Conservation (phyloP, 2,329 filamentous ascomycete genomes). For the Tothia fuscella region DNA sequence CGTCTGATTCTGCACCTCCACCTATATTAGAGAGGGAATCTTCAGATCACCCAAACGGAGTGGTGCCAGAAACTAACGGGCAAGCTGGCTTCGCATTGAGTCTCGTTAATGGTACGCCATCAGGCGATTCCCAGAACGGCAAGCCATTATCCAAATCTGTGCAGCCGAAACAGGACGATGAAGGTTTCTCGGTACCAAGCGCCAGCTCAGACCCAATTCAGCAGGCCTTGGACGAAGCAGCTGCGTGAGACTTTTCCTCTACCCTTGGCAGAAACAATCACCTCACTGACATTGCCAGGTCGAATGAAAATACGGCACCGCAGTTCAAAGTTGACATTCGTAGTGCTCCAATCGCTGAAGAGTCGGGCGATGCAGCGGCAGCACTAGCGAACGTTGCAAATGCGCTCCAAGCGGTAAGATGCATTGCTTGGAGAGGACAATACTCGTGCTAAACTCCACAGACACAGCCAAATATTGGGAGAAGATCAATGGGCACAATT, state of each 20-base stretch:
- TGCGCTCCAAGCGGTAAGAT: constrained; percentile 47
- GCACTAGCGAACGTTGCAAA: constrained; percentile 66
- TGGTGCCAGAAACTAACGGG: constrained; percentile 13
- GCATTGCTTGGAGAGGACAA: constrained; percentile 1
- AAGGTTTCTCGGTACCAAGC: constrained; percentile 65
- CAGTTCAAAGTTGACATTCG: constrained; percentile 72
- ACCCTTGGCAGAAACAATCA: neutral
- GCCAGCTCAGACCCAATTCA: constrained; percentile 49
- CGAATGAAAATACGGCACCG: constrained; percentile 40
- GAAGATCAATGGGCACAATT: constrained; percentile 47
- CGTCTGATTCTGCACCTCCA: constrained; percentile 22
- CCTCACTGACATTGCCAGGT: constrained; percentile 15
- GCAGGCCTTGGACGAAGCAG: constrained; percentile 57
- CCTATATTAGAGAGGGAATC: constrained; percentile 1
- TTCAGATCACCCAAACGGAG: constrained; percentile 18
- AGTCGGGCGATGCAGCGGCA: constrained; percentile 60
- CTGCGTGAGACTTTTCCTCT: constrained; percentile 16
- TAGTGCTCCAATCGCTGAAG: constrained; percentile 65
- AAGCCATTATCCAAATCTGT: constrained; percentile 22
- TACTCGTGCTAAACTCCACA: too few species aligned
- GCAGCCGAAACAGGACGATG: constrained; percentile 49
- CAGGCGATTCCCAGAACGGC: constrained; percentile 23
- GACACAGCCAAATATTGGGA: constrained; percentile 19
- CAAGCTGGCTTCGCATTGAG: too few species aligned
- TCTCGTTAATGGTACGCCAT: constrained; percentile 18